Evolutionary conservation across 2,329 filamentous ascomycete genomes (phyloP), one percentile per base, ranked within the genome.

Genomic region (Clarireedia paspali): DNA sequence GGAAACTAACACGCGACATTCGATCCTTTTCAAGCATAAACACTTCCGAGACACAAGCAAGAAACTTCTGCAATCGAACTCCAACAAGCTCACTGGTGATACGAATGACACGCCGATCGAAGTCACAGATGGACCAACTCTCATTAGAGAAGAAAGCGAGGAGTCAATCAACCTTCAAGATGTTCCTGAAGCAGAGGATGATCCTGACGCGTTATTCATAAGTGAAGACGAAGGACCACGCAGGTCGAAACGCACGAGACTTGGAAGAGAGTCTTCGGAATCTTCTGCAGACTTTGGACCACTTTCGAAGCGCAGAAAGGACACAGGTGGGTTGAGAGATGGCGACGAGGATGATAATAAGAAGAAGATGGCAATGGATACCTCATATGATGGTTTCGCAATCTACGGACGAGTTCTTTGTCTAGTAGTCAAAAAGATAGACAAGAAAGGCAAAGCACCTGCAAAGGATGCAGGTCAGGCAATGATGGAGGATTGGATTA

Each of bases 381-480:
- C 92, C 26, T 85, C 84, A 14, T 99, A 97, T 72, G 91, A 97
- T 66, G 92, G 94, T 7, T 97, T 97, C 73, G 89, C 87, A 65
- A 96, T 99, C 67, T 95, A 96, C 73, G 91, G 94, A 10, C 87
- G 90, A 63, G 90, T 96, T 47, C 76, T 99, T 26, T 97, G 91
- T 71, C 78, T 99, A 57, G 87, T 99, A 7, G 85, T 99, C 66
- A 85, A 84, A 71, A 88, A 87, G 69, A 84, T 87, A 59, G 86
- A 84, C 48, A 75, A 72, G 62, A 78, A 73, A 62, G 69, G 70
- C 47, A 71, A 66, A 62, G 62, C 63, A 50, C 62, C 65, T 46
- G 20, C 20, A 3, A 40, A 17, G 59, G 60, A 61, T 10, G 74
- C 73, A 47, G 82, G 83, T 44, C 85, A 88, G 68, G 84, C 82